phyloP scores from a whole-genome alignment of 2,329 filamentous ascomycete genomes.

The Colletotrichum scovillei region DNA sequence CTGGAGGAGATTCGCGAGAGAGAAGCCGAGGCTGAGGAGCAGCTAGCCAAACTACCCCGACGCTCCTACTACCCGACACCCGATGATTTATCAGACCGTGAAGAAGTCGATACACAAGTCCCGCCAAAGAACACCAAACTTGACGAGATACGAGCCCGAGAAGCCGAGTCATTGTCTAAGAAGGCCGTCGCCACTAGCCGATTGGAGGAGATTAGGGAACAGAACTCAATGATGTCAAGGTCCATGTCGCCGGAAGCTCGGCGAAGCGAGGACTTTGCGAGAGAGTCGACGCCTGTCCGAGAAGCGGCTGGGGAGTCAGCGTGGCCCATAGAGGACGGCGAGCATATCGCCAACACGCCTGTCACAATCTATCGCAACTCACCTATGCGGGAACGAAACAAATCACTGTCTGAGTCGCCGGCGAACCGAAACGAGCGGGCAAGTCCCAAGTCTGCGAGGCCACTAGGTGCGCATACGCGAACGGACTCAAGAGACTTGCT shows the following conservation, averaged over 20 bases:
- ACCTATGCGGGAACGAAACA: conserved; percentile 21
- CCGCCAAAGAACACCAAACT: conserved; percentile 54
- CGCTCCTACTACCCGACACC: conserved; percentile 40
- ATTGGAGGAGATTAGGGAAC: conserved; percentile 64
- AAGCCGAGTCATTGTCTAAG: conserved; percentile 57
- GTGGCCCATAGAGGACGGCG: conserved; percentile 40
- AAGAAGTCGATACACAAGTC: conserved; percentile 40
- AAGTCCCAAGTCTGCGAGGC: conserved; percentile 13
- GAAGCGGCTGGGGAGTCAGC: neutral
- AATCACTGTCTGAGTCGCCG: conserved; percentile 34
- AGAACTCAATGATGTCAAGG: conserved; percentile 55
- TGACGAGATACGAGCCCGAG: conserved; percentile 59
- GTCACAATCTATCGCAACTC: conserved; percentile 50
- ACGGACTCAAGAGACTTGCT: conserved; percentile 61
- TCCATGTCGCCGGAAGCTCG: conserved; percentile 55
- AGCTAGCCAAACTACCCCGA: neutral
- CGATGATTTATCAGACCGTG: conserved; percentile 50
- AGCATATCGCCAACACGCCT: conserved; percentile 52
- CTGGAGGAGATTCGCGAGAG: conserved; percentile 57
- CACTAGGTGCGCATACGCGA: conserved; percentile 37
- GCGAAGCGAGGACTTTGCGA: conserved; percentile 42
- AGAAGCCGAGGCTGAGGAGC: conserved; percentile 50
- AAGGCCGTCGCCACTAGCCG: conserved; percentile 60
- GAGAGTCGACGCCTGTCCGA: conserved; percentile 25
- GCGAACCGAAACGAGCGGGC: conserved; percentile 27